Conservation (phyloP, 2,329 filamentous ascomycete genomes). For the Xylaria sp. region DNA sequence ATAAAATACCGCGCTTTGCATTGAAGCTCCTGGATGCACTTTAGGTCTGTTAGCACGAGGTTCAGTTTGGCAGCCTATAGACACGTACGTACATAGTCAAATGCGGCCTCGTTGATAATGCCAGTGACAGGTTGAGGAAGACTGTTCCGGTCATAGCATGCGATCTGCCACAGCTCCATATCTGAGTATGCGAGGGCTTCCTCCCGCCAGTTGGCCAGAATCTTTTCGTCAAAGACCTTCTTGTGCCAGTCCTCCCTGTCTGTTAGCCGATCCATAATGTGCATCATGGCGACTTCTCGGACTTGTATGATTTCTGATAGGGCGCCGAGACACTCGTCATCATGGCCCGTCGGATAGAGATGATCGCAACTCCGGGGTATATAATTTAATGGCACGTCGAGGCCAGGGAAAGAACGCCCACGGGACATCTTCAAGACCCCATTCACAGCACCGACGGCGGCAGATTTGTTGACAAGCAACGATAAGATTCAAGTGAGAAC, state of each 20-base stretch:
- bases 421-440: not conserved
- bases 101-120: constrained; percentile 18
- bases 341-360: constrained; percentile 2
- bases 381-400: not conserved
- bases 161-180: constrained; percentile 8
- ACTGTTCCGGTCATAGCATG: not conserved
- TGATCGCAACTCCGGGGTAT: not conserved
- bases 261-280: constrained; percentile 31
- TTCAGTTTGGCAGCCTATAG: too few relatives aligned
- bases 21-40: constrained; percentile 37
- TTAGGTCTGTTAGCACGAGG: not conserved
- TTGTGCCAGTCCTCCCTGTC: constrained; percentile 36
- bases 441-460: not conserved
- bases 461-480: not conserved
- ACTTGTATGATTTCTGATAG: not conserved
- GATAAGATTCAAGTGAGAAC: not conserved
- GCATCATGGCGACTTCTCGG: constrained; percentile 12
- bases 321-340: not conserved
- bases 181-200: constrained; percentile 30
- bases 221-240: constrained; percentile 33
- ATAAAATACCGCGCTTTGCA: constrained; percentile 46
- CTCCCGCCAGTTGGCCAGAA: constrained; percentile 32
- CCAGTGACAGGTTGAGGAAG: constrained; percentile 2
- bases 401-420: not conserved
- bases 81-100: constrained; percentile 23